A percentile compares a stretch with the other conserved stretches of the same genome.
Conservation (phyloP, 2,329 filamentous ascomycete species). For the Aspergillus jensenii region DNA sequence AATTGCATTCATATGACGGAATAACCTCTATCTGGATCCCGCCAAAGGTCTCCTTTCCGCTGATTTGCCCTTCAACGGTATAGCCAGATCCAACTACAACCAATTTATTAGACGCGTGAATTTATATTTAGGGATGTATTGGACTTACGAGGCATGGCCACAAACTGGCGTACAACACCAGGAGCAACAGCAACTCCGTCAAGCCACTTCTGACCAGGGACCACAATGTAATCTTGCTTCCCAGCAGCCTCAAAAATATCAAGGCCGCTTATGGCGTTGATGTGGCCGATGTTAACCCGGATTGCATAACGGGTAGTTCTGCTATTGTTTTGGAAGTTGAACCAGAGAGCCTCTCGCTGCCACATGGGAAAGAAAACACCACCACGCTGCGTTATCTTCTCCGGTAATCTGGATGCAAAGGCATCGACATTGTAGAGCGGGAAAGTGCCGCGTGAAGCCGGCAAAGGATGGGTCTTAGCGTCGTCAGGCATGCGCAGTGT, state of each 20-base stretch:
- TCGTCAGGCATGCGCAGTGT: slow-evolving; percentile 3
- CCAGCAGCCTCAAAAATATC: neutral
- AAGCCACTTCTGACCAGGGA: neutral
- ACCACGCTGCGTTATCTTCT: neutral
- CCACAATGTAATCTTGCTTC: neutral
- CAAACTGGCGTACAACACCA: slow-evolving; percentile 1
- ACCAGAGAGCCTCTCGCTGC: slow-evolving; percentile 1
- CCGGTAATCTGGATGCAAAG: neutral
- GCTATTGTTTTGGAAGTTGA: neutral
- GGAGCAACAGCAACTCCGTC: neutral
- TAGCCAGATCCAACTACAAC: neutral
- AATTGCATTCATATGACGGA: neutral
- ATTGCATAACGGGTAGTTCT: neutral
- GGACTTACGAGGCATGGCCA: neutral
- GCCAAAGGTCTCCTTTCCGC: neutral
- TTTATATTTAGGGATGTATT: neutral
- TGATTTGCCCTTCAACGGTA: slow-evolving; percentile 1
- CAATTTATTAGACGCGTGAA: neutral
- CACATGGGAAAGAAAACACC: slow-evolving; percentile 1
- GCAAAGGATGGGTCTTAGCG: neutral
- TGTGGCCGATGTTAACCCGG: neutral
- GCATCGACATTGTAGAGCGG: neutral
- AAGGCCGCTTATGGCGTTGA: neutral
- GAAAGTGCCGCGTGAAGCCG: neutral
- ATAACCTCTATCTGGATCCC: slow-evolving; percentile 1